Percentiles rank a stretch among this genome's conserved stretches.
Evolutionary conservation across 2,329 filamentous ascomycete species (phyloP).

Genomic region (Aspergillus japonicus): DNA sequence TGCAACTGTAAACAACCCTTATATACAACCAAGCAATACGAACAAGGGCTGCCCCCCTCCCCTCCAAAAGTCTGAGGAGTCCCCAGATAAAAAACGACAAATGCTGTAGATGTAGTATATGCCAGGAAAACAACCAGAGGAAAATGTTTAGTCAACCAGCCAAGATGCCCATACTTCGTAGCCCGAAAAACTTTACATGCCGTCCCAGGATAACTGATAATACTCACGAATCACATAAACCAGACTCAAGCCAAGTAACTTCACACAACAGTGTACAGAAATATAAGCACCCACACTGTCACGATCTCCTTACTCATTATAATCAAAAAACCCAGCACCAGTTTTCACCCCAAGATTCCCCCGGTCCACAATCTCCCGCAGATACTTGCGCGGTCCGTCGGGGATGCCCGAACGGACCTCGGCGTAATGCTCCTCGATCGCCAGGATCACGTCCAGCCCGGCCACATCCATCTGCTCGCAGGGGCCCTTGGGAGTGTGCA

Average conservation of each 20-base stretch:
- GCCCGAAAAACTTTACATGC: too few species aligned
- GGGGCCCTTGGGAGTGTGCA: conserved; percentile 37
- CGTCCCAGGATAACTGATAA: too few species aligned
- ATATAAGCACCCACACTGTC: neutral
- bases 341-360: conserved; percentile 6
- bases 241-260: neutral
- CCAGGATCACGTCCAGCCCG: conserved; percentile 41
- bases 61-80: too few species aligned
- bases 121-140: too few species aligned
- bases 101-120: too few species aligned
- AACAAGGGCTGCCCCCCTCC: too few species aligned
- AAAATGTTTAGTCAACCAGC: too few species aligned
- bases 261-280: neutral
- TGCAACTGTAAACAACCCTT: too few species aligned
- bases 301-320: neutral
- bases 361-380: conserved; percentile 5
- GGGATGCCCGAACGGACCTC: conserved; percentile 2
- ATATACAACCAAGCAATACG: too few species aligned
- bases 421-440: conserved; percentile 44
- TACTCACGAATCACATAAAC: neutral
- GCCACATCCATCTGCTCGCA: conserved; percentile 45
- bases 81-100: too few species aligned
- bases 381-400: neutral
- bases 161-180: too few species aligned
- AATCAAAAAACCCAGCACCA: conserved; percentile 7